Evolutionary conservation across 1,284 basidiomycete species (phyloP), one percentile per base, ranked within the genome.

Genomic region (Bondarzewia mesenterica): DNA sequence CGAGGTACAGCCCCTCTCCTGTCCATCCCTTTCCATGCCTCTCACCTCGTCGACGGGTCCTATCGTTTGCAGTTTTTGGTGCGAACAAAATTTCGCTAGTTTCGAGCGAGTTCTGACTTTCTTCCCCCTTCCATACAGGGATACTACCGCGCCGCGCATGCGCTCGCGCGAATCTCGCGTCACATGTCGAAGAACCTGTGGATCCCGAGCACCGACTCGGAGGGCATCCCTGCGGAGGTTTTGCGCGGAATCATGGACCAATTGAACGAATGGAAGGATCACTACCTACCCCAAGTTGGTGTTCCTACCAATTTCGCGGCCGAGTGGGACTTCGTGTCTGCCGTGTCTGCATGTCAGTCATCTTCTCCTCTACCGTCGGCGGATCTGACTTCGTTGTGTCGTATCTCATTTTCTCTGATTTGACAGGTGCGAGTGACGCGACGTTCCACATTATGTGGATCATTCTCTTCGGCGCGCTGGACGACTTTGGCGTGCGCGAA

Each of bases 371-470:
- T 23, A 16, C 23, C 42, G 22, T 35, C 22, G 7, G 27, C 23
- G 46, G 16, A 15, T 21, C 27, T 45, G 23, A 2, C n/a, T 39
- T 37, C 36, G 41, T 35, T 46, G 43, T 50, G 44, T 46, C 42
- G 46, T 42, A 29, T 32, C 41, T 1, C 18, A 39, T 46, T 25
- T 22, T 25, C 18, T 14, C 5, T 12, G 3, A 22, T 27, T 50
- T 25, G 15, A 25, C 67, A 72, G 88, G 89, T 57, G 82, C 86
- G 16, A 89, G 85, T 58, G 93, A 96, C 63, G 85, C 90, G 42
- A 88, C 85, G 36, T 93, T 89, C 61, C 92, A 96, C 66, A 80
- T 89, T 56, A 83, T 93, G 77, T 95, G 92, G 85, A 82, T 89
- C 52, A 78, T 81, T 46, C 63, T 89, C 5, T 88, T 85, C 66